phyloP scores from a whole-genome alignment of 2,329 filamentous ascomycete genomes.

The Exophiala alcalophila region DNA sequence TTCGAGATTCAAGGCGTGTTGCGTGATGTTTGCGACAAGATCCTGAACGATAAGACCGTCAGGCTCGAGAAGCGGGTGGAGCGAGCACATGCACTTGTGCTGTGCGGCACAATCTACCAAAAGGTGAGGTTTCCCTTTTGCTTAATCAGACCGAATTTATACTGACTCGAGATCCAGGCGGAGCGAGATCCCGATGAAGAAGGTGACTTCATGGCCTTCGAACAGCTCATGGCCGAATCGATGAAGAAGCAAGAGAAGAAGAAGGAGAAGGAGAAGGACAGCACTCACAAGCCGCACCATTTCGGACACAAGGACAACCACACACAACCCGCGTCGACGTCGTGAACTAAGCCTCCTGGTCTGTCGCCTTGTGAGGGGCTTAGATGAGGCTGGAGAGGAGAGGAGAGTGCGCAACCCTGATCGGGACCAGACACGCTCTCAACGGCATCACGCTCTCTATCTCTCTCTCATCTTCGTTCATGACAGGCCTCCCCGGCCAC shows the following conservation, averaged over 20 bases:
- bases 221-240: conserved; percentile 94
- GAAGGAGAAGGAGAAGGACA: conserved; percentile 50
- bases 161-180: conserved; percentile 55
- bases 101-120: conserved; percentile 84
- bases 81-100: conserved; percentile 81
- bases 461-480: no score
- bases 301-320: conserved; percentile 20
- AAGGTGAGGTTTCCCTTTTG: conserved; percentile 57
- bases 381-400: no score
- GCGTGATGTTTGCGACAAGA: conserved; percentile 86
- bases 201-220: conserved; percentile 97
- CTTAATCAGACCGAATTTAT: not conserved
- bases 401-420: no score
- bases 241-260: conserved; percentile 88
- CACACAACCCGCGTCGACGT: not conserved
- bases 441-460: no score
- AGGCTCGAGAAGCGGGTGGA: conserved; percentile 81
- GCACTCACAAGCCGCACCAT: conserved; percentile 5
- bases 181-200: conserved; percentile 90
- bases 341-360: not conserved
- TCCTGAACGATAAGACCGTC: conserved; percentile 76
- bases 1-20: conserved; percentile 97
- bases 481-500: no score
- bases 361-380: no score
- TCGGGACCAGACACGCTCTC: no score